These are phyloP conservation scores for Botrytis pseudocinerea DNA, from an alignment of 2,329 filamentous ascomycete species.

Conservation along the genomic window DNA sequence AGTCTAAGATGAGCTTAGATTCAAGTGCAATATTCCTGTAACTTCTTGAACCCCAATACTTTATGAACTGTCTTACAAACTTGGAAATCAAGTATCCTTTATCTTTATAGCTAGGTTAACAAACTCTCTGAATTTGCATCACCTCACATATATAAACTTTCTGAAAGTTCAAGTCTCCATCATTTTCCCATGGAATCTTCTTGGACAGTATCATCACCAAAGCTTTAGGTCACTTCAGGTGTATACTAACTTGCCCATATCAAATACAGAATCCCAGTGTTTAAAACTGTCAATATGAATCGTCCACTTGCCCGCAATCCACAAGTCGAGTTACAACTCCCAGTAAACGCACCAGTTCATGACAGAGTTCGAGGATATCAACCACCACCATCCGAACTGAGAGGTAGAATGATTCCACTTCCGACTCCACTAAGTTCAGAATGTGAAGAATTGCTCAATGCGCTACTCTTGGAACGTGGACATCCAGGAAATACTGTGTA, in stretches of 20 bases:
- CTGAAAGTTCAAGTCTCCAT: not conserved
- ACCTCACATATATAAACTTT: not conserved
- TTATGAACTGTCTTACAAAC: not conserved
- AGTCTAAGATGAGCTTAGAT: not conserved
- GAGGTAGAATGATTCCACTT: not conserved
- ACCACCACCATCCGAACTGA: not conserved
- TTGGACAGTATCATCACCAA: not conserved
- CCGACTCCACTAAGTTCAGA: not conserved
- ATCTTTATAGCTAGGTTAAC: not conserved
- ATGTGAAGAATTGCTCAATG: not conserved
- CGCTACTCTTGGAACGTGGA: not conserved
- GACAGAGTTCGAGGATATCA: not conserved
- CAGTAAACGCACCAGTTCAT: not conserved
- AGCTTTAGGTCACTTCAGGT: not conserved
- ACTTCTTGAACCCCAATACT: not conserved
- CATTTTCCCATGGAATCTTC: rapidly evolving
- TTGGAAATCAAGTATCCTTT: not conserved
- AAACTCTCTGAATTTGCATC: not conserved
- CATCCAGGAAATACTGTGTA: not conserved
- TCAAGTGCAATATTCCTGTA: not conserved
- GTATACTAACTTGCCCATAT: not conserved
- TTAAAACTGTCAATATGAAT: not conserved
- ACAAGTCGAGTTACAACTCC: not conserved
- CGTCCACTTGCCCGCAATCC: not conserved
- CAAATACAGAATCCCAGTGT: not conserved